Evolutionary conservation across 306 rosid genomes (phyloP).

Genomic region (Fagus crenata): DNA sequence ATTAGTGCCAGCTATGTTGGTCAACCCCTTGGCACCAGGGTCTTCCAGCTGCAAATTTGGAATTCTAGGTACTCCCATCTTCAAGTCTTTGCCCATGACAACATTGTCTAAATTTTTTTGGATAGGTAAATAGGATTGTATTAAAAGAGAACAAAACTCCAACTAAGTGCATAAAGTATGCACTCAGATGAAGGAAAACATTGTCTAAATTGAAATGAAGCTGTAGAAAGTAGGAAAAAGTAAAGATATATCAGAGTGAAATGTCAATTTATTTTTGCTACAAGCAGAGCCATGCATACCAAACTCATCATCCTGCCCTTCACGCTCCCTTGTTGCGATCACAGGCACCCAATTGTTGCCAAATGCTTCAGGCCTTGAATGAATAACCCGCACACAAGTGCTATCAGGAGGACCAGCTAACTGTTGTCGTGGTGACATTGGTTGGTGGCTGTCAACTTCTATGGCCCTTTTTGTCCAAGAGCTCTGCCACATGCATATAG

Average conservation of each 20-base stretch:
- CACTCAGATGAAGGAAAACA: background rate
- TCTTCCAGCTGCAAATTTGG: conserved; percentile 18
- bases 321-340: background rate
- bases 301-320: conserved; percentile 6
- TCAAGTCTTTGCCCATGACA: conserved; percentile 14
- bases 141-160: no score
- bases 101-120: background rate
- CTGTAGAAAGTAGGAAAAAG: background rate
- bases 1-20: conserved; percentile 3
- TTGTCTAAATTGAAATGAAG: conserved; percentile 1
- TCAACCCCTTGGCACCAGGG: conserved; percentile 12
- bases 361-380: background rate
- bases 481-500: conserved; percentile 23
- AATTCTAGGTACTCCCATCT: background rate
- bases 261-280: background rate
- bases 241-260: background rate
- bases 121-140: no score
- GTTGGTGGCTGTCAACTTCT: conserved; percentile 23
- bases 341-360: conserved; percentile 3
- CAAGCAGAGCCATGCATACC: conserved; percentile 5
- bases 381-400: conserved; percentile 18
- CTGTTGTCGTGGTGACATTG: conserved; percentile 13
- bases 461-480: conserved; percentile 36
- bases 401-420: conserved; percentile 6
- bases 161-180: no score